phyloP scores from a whole-genome alignment of 495 filamentous ascomycete genomes.

The Chaetomium tenue region DNA sequence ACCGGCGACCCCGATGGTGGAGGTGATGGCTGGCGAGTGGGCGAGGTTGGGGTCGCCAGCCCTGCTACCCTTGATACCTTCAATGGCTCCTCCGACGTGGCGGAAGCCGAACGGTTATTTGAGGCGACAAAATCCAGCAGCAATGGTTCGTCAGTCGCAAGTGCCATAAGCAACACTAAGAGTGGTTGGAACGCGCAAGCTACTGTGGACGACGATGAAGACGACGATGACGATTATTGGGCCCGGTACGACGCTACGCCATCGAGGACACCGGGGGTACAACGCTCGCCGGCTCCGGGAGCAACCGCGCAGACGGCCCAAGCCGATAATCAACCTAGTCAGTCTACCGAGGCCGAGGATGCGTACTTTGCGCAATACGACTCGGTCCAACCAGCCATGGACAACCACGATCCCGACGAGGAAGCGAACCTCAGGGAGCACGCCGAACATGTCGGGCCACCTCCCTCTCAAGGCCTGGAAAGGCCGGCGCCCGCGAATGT shows the following conservation, averaged over 20 bases:
- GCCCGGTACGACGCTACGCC: constrained; percentile 87
- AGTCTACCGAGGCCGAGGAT: constrained; percentile 65
- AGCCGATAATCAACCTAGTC: constrained; percentile 26
- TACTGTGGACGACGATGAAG: constrained; percentile 51
- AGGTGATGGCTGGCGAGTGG: constrained; percentile 76
- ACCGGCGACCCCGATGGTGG: constrained; percentile 63
- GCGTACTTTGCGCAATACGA: constrained; percentile 87
- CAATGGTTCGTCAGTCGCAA: constrained; percentile 8
- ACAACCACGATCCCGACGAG: constrained; percentile 78
- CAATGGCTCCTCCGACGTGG: constrained; percentile 41
- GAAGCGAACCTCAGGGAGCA: constrained; percentile 62
- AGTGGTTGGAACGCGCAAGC: constrained; percentile 28
- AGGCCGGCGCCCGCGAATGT: constrained; percentile 25
- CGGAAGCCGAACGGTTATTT: constrained; percentile 47
- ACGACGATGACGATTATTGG: constrained; percentile 94
- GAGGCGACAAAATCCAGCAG: constrained; percentile 31
- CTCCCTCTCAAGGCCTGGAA: constrained; percentile 40
- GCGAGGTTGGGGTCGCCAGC: constrained; percentile 65
- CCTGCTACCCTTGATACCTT: constrained; percentile 43
- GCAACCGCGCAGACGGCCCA: constrained; percentile 19
- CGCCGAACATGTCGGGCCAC: constrained; percentile 33
- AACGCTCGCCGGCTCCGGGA: constrained; percentile 58
- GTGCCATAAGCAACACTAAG: constrained; percentile 12
- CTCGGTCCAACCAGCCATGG: constrained; percentile 86
- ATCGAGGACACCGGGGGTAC: constrained; percentile 66